phyloP scores from a whole-genome alignment of 768 basidiomycete species.

The Boletus coccyginus region DNA sequence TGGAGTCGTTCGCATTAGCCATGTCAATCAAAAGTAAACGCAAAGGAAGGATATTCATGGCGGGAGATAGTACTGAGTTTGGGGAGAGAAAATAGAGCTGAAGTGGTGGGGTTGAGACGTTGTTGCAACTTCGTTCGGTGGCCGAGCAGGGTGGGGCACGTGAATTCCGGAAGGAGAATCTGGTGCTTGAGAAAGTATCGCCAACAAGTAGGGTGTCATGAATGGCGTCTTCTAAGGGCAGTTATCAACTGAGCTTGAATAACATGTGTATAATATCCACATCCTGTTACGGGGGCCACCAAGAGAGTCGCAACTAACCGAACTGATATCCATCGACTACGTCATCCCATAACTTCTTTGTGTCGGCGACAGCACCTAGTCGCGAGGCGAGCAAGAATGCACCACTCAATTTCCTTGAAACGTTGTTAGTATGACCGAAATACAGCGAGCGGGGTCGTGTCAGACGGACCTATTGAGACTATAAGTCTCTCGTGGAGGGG shows the following conservation, averaged over 20 bases:
- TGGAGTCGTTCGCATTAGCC: slow-evolving; percentile 17
- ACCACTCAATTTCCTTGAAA: slow-evolving; percentile 70
- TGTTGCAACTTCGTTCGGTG: background rate
- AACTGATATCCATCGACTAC: slow-evolving; percentile 40
- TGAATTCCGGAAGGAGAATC: background rate
- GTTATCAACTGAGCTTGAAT: background rate
- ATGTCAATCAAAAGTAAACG: slow-evolving; percentile 25
- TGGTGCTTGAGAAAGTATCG: background rate
- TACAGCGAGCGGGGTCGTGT: background rate
- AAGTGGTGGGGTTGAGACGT: background rate
- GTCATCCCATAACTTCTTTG: slow-evolving; percentile 72
- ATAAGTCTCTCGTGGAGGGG: slow-evolving; percentile 93
- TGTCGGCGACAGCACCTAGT: slow-evolving; percentile 71
- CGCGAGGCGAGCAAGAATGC: slow-evolving; percentile 77
- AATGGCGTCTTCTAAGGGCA: background rate
- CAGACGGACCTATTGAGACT: slow-evolving; percentile 77
- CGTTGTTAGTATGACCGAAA: background rate
- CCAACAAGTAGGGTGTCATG: background rate
- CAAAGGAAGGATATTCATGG: slow-evolving; percentile 21
- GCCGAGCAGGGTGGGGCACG: background rate
- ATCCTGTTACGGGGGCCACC: background rate
- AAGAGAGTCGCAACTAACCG: too few species aligned
- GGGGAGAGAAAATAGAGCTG: slow-evolving; percentile 8
- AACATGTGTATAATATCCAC: background rate
- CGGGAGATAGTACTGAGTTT: slow-evolving; percentile 12